A percentile compares a stretch with the other conserved stretches of the same genome.
These are phyloP conservation scores for Limtongozyma cylindracea DNA, from an alignment of 805 yeast genomes.

Conservation along the genomic window DNA sequence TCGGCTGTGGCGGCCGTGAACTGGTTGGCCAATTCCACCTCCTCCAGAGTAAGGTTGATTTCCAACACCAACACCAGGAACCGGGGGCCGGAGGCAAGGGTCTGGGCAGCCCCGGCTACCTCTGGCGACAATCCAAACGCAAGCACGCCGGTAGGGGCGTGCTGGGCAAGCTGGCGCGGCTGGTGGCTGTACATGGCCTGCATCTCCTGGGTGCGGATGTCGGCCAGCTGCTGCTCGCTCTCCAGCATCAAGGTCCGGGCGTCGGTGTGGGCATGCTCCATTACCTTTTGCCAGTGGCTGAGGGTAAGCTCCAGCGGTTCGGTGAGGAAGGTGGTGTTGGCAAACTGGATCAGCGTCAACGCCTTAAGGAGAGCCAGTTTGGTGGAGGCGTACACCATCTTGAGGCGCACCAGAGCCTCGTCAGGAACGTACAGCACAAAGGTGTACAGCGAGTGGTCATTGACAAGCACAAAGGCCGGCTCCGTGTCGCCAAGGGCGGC, in stretches of 20 bases:
- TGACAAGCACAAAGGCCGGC: slow-evolving; percentile 11
- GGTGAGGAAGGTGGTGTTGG: slow-evolving; percentile 20
- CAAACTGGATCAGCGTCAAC: slow-evolving; percentile 36
- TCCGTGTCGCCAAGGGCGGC: too few relatives aligned
- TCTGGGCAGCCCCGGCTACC: neutral
- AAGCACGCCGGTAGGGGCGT: too few relatives aligned
- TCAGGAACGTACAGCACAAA: slow-evolving; percentile 82
- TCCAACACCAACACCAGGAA: slow-evolving; percentile 15
- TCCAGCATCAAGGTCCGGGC: slow-evolving; percentile 26
- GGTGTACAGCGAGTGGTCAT: slow-evolving; percentile 4
- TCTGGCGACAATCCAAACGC: neutral
- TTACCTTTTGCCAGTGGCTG: slow-evolving; percentile 15
- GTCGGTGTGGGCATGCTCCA: slow-evolving; percentile 8
- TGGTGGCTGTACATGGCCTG: slow-evolving; percentile 9
- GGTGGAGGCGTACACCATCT: slow-evolving; percentile 88
- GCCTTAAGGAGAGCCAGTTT: slow-evolving; percentile 53
- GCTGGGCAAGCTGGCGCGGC: slow-evolving; percentile 1
- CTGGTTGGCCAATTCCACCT: slow-evolving; percentile 4
- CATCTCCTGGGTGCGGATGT: slow-evolving; percentile 7
- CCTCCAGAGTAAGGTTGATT: slow-evolving; percentile 24
- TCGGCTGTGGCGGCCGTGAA: slow-evolving; percentile 5
- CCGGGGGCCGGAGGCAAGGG: too few relatives aligned
- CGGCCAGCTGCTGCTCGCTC: slow-evolving; percentile 8
- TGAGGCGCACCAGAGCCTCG: slow-evolving; percentile 48
- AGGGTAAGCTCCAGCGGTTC: slow-evolving; percentile 25